Percentiles rank a stretch among this genome's conserved stretches.
Evolutionary conservation across 768 basidiomycete species (phyloP).

Genomic region (Rhizopogon sp.): DNA sequence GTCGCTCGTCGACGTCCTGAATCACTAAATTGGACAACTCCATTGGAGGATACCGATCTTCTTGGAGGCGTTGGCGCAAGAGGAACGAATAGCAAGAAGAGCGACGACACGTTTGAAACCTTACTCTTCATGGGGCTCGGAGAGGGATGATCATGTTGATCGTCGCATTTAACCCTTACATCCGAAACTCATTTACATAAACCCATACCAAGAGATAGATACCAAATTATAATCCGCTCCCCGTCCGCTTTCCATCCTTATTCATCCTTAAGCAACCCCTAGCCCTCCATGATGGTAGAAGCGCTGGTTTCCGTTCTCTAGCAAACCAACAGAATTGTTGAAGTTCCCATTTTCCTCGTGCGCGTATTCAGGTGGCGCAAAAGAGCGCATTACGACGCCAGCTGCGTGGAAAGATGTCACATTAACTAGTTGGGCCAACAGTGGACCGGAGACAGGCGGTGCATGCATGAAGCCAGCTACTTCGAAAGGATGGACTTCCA

Average conservation of each 20-base stretch:
- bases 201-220: background rate
- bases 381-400: constrained; percentile 37
- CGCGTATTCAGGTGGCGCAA: constrained; percentile 50
- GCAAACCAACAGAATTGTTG: constrained; percentile 44
- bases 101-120: constrained; percentile 70
- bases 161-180: background rate
- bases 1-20: constrained; percentile 51
- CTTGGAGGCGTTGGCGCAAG: constrained; percentile 52
- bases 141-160: background rate
- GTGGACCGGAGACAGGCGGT: constrained; percentile 14
- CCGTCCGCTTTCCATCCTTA: background rate
- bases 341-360: constrained; percentile 40
- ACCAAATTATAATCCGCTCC: background rate
- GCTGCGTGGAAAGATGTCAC: constrained; percentile 35
- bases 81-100: constrained; percentile 38
- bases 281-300: constrained; percentile 26
- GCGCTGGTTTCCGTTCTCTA: constrained; percentile 54
- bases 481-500: constrained; percentile 38
- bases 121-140: constrained; percentile 42
- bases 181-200: background rate
- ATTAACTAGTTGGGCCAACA: constrained; percentile 36
- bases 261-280: background rate
- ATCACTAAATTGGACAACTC: constrained; percentile 54
- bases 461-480: constrained; percentile 37
- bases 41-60: constrained; percentile 48